Evolutionary conservation across 1,284 basidiomycete genomes (phyloP).

Genomic region (Boletus sp.): DNA sequence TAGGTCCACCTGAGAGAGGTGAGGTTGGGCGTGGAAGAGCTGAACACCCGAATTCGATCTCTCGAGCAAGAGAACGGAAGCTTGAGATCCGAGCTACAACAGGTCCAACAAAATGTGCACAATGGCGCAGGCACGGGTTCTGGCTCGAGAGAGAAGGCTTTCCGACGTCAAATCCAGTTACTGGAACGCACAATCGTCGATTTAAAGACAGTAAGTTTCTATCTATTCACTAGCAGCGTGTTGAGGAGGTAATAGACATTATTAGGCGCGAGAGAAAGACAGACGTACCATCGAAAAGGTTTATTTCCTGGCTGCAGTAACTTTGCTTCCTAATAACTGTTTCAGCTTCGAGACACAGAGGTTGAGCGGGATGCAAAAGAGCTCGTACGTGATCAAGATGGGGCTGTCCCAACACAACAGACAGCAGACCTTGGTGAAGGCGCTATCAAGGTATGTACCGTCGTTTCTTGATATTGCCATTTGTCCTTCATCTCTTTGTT

Average conservation of each 20-base stretch:
- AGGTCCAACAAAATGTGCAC: not conserved
- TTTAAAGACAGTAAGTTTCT: slow-evolving; percentile 8
- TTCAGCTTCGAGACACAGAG: slow-evolving; percentile 18
- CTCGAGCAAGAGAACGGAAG: slow-evolving; percentile 12
- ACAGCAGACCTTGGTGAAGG: slow-evolving; percentile 11
- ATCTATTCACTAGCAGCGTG: not conserved
- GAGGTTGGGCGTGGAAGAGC: slow-evolving; percentile 9
- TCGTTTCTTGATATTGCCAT: not conserved
- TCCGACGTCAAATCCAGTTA: slow-evolving; percentile 8
- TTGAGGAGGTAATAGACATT: not conserved
- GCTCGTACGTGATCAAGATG: slow-evolving; percentile 4
- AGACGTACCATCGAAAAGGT: slow-evolving; percentile 17
- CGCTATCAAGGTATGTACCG: slow-evolving; percentile 8
- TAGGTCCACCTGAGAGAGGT: slow-evolving; percentile 12
- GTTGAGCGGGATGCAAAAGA: slow-evolving; percentile 16
- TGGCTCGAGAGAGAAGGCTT: not conserved
- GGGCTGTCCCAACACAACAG: not conserved
- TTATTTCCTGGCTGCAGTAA: not conserved
- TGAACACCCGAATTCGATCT: slow-evolving; percentile 9
- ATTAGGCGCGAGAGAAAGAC: slow-evolving; percentile 14
- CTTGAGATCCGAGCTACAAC: slow-evolving; percentile 10
- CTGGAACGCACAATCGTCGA: slow-evolving; percentile 11
- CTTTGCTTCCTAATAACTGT: not conserved
- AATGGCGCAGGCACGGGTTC: not conserved
- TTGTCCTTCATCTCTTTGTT: not conserved